A percentile compares a stretch with the other conserved stretches of the same genome.
phyloP scores from a whole-genome alignment of 2,329 filamentous ascomycete genomes.

The Teratosphaeriaceae sp. region DNA sequence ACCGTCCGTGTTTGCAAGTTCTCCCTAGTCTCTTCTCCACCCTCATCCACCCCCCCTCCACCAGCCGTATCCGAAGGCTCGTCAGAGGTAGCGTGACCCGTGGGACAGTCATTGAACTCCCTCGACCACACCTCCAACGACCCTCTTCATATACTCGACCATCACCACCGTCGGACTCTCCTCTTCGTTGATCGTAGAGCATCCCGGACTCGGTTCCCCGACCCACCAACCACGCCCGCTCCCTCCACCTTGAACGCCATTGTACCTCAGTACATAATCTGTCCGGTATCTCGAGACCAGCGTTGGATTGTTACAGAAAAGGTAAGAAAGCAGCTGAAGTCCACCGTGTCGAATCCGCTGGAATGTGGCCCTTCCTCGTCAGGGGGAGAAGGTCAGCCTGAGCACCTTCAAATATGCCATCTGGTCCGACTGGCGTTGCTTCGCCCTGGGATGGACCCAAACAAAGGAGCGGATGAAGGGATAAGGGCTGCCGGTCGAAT shows the following conservation, averaged over 20 bases:
- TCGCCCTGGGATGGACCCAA: too few relatives aligned
- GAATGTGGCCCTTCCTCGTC: background rate
- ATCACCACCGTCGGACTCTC: constrained; percentile 26
- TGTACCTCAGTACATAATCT: constrained; percentile 6
- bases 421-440: too few relatives aligned
- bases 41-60: constrained; percentile 8
- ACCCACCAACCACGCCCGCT: background rate
- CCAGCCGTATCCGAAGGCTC: background rate
- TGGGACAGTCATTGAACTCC: constrained; percentile 17
- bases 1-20: constrained; percentile 8
- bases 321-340: constrained; percentile 2
- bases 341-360: background rate
- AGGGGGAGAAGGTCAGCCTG: background rate
- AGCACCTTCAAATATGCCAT: too few relatives aligned
- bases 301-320: constrained; percentile 10
- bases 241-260: constrained; percentile 5
- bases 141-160: too few relatives aligned
- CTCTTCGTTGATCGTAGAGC: constrained; percentile 39
- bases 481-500: too few relatives aligned
- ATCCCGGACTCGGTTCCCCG: constrained; percentile 12
- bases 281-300: constrained; percentile 2
- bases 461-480: too few relatives aligned
- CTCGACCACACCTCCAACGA: constrained; percentile 15
- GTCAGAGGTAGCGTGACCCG: constrained; percentile 16
- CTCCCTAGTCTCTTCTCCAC: constrained; percentile 14